phyloP scores from a whole-genome alignment of 2,329 filamentous ascomycete genomes.

The Claviceps cyperi region DNA sequence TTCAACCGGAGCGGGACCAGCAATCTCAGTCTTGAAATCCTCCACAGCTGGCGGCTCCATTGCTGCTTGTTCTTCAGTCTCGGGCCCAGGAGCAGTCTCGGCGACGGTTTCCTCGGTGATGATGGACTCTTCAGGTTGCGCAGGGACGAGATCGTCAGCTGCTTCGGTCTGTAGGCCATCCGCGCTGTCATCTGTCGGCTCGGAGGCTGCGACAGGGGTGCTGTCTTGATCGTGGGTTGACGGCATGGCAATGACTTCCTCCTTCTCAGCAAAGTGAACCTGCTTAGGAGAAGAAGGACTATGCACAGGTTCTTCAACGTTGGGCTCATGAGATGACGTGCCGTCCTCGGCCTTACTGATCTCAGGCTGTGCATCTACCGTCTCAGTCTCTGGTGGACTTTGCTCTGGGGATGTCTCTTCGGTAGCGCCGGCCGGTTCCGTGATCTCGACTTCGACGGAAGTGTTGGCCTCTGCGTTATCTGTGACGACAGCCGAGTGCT shows the following conservation, averaged over 20 bases:
- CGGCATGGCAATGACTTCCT: slow-evolving; percentile 1
- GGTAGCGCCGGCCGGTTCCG: neutral
- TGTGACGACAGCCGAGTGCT: neutral
- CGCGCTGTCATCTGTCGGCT: neutral
- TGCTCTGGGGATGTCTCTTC: neutral
- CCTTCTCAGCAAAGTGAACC: slow-evolving; percentile 6
- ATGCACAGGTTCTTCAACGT: neutral
- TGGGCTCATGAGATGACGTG: neutral
- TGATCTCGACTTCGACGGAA: neutral
- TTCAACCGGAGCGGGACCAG: neutral
- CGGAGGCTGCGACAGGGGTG: neutral
- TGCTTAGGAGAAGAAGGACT: slow-evolving; percentile 3
- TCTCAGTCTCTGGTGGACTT: neutral
- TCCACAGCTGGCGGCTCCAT: neutral
- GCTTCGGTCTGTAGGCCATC: neutral
- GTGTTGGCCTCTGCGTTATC: neutral
- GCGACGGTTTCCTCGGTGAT: neutral
- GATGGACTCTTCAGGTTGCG: neutral
- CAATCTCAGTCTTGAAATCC: neutral
- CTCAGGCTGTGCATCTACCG: neutral
- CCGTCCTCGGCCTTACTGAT: neutral
- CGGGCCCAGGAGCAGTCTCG: neutral
- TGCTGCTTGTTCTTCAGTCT: neutral
- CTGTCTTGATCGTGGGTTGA: neutral
- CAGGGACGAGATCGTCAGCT: neutral